A percentile compares a stretch with the other conserved stretches of the same genome.
phyloP scores from a whole-genome alignment of 148 eudicot genomes.

The Amaranthus palmeri region DNA sequence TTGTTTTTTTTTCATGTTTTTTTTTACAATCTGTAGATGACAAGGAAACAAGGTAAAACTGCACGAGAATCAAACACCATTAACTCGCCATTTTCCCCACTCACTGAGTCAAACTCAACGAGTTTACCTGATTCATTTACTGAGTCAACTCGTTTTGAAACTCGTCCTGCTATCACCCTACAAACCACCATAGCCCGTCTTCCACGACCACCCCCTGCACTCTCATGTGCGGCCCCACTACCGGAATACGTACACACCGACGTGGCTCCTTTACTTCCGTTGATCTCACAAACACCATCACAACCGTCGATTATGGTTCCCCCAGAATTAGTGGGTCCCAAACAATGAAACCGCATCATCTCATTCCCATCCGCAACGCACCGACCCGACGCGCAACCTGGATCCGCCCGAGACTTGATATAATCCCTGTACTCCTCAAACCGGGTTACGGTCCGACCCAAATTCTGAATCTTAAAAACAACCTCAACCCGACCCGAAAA shows the following conservation, averaged over 20 bases:
- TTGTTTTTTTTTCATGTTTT: constrained; percentile 3
- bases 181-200: constrained; percentile 77
- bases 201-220: constrained; percentile 68
- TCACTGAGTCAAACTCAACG: constrained; percentile 63
- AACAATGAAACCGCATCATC: constrained; percentile 82
- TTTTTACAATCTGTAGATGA: constrained; percentile 73
- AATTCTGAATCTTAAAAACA: constrained; percentile 74
- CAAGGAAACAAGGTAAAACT: constrained; percentile 85
- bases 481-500: constrained; percentile 74
- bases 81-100: constrained; percentile 71
- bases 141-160: constrained; percentile 42
- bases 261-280: constrained; percentile 37
- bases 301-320: constrained; percentile 32
- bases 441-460: constrained; percentile 43
- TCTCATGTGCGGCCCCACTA: constrained; percentile 78
- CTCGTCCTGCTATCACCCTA: constrained; percentile 93
- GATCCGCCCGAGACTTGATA: constrained; percentile 40
- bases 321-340: constrained; percentile 41
- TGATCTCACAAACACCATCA: constrained; percentile 41
- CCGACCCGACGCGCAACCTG: constrained; percentile 45
- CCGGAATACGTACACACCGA: constrained; percentile 61
- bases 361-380: constrained; percentile 95
- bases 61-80: constrained; percentile 86
- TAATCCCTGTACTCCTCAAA: constrained; percentile 74
- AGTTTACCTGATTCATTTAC: constrained; percentile 29